Evolutionary conservation across 2,329 filamentous ascomycete species (phyloP), one percentile per base, ranked within the genome.

Genomic region (Colletotrichum neosansevieriae): DNA sequence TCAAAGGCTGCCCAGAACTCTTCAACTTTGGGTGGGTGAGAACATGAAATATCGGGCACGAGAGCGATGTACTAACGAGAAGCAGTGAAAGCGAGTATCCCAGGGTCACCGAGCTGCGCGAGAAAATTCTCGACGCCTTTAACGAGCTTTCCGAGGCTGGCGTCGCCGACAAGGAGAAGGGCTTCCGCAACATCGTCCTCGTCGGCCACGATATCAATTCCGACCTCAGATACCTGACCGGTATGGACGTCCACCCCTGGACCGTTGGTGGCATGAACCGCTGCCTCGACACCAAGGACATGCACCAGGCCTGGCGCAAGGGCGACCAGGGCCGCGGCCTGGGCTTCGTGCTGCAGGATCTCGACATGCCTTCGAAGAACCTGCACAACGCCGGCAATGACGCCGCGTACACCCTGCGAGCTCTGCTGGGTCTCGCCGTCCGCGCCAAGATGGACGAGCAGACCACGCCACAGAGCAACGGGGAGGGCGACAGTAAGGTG

Each of bases 171-270:
- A 47, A 38, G 11, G 66, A 69, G 24, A 38, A 32, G 6, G 21
- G 32, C 9, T 36, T 32, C 40, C 66, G 66, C 34, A 89, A 88
- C 47, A 80, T 97, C 50, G 82, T 97, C 24, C 82, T 98, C 13
- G 88, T 98, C 2, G 96, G 79, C 1, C 77, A 84, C 11, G 96
- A 98, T 74, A 81, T 97, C 68, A 79, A 81, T 0, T 94, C 91
- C 74, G 84, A 91, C 58, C 76, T 90, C 2, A 75, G 80, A 60
- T 80, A 82, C 12, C 79, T 88, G 12, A 78, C 82, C 7, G 79
- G 82, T 5, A 75, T 94, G 29, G 88, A 88, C 12, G 92, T 89
- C 75, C 82, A 90, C 63, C 77, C 88, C 2, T 76, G 81, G 70
- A 80, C 81, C 17, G 78, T 86, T 6, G 76, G 79, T 2, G 87